A percentile compares a stretch with the other conserved stretches of the same genome.
phyloP scores from a whole-genome alignment of 208 protist genomes.

The Acanthamoeba triangularis region DNA sequence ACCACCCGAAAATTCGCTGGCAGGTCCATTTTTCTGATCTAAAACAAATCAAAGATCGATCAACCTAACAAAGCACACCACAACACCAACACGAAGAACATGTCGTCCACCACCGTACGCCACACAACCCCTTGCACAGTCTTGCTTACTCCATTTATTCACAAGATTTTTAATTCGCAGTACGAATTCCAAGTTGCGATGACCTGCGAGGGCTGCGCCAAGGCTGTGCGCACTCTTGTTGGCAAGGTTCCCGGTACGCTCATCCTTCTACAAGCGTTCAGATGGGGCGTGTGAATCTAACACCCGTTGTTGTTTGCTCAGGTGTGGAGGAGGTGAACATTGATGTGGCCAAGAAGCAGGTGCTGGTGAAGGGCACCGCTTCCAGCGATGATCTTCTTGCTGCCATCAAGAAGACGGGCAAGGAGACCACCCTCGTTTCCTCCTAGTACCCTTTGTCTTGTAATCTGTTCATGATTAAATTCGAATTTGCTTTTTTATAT shows the following conservation, averaged over 20 bases:
- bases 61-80: neutral
- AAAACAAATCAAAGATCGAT: neutral
- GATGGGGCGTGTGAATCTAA: neutral
- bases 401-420: constrained; percentile 73
- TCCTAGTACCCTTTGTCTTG: neutral
- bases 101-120: neutral
- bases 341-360: constrained; percentile 65
- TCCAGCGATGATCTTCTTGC: constrained; percentile 43
- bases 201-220: constrained; percentile 49
- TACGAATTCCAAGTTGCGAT: constrained; percentile 44
- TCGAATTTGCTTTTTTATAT: too few relatives aligned
- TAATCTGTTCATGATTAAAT: too few relatives aligned
- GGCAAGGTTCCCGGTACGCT: neutral
- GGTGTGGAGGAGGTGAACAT: constrained; percentile 72
- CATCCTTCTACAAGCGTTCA: neutral
- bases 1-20: neutral
- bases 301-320: neutral
- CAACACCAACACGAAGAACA: neutral
- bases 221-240: constrained; percentile 3
- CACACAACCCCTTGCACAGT: too few relatives aligned
- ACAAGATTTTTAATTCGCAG: neutral
- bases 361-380: constrained; percentile 64
- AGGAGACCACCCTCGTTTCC: constrained; percentile 53
- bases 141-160: too few relatives aligned
- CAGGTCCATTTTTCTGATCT: neutral